Percentiles rank a stretch among this genome's conserved stretches.
These are phyloP conservation scores for Solanum sitiens DNA, from an alignment of 257 asterid genomes.

Conservation along the genomic window DNA sequence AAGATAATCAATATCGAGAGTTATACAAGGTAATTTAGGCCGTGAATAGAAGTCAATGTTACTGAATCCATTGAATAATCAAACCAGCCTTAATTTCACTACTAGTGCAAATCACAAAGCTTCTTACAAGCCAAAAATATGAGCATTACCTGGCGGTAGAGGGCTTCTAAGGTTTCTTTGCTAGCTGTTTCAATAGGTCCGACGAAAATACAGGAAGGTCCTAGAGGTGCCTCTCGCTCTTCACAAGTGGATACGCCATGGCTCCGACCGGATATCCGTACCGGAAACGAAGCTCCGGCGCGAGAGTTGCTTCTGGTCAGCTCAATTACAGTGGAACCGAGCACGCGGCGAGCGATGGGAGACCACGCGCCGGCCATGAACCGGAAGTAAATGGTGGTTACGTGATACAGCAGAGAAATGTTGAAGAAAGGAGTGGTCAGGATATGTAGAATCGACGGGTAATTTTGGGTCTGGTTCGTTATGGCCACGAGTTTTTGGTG, in stretches of 20 bases:
- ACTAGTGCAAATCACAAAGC: background rate
- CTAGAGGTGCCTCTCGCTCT: conserved; percentile 37
- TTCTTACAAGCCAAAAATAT: background rate
- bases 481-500: background rate
- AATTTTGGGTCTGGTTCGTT: background rate
- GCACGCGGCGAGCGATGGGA: conserved; percentile 37
- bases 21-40: background rate
- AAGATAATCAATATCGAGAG: background rate
- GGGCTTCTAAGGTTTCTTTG: conserved; percentile 91
- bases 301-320: conserved; percentile 24
- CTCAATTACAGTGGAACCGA: conserved; percentile 36
- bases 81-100: background rate
- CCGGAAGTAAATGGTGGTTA: background rate
- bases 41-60: background rate
- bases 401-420: background rate
- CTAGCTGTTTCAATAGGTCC: conserved; percentile 91
- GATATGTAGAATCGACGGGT: background rate
- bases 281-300: conserved; percentile 32
- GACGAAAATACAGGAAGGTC: conserved; percentile 84
- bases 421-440: background rate
- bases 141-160: conserved; percentile 60
- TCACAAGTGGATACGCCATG: conserved; percentile 31
- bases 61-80: background rate
- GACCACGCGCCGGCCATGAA: conserved; percentile 76
- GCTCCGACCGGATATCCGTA: conserved; percentile 44